Percentiles rank a stretch among this genome's conserved stretches.
Evolutionary conservation across 1,284 basidiomycete species (phyloP).

Genomic region (Ceratobasidium sp.): DNA sequence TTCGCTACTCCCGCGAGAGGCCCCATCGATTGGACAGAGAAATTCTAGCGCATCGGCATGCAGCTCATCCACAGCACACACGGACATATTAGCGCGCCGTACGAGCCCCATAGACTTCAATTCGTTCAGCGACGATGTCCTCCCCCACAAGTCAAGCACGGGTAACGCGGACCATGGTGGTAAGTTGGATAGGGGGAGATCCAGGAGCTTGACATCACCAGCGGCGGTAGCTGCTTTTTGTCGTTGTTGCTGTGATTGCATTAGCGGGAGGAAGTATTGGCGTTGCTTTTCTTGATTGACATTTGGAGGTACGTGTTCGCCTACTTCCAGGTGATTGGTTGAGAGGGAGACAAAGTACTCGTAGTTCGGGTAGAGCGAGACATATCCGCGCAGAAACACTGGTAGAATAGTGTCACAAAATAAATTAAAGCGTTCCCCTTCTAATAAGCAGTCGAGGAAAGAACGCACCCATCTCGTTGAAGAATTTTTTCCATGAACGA

Average conservation of each 20-base stretch:
- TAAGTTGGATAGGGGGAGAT: constrained; percentile 65
- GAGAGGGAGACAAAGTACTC: constrained; percentile 74
- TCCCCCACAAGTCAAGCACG: constrained; percentile 74
- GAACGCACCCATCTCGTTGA: constrained; percentile 70
- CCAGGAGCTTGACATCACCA: constrained; percentile 58
- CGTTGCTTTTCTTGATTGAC: constrained; percentile 66
- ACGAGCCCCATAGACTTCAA: not conserved
- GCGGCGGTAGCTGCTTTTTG: constrained; percentile 45
- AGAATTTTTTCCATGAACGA: constrained; percentile 85
- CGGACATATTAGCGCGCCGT: constrained; percentile 10
- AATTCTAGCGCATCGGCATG: constrained; percentile 15
- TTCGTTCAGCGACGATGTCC: constrained; percentile 59
- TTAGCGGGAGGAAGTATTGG: constrained; percentile 73
- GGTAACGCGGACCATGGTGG: constrained; percentile 68
- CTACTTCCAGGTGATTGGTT: constrained; percentile 85
- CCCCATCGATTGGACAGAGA: not conserved
- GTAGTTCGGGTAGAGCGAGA: constrained; percentile 88
- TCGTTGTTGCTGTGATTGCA: too few relatives aligned
- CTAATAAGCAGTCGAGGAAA: not conserved
- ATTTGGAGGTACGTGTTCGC: constrained; percentile 75
- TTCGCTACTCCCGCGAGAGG: not conserved
- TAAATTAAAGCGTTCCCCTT: not conserved
- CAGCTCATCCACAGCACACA: not conserved
- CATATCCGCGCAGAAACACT: constrained; percentile 78
- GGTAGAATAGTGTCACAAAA: not conserved